Base-by-base conservation (phyloP, 805 yeast genomes). In the Starmerella vaccinii region DNA sequence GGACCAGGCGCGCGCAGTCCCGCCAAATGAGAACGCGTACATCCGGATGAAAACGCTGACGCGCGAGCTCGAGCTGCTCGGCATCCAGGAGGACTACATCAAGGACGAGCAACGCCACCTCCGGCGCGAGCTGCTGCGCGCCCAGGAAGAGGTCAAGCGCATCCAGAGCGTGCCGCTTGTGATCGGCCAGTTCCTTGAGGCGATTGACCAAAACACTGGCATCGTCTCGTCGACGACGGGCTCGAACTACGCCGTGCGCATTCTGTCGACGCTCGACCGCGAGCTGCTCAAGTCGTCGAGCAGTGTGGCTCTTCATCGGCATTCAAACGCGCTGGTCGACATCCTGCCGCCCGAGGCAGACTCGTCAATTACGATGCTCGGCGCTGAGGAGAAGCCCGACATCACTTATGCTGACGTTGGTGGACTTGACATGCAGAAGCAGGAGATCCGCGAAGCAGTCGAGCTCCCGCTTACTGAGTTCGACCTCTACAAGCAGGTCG, bases 271-370 rank as follows among this genome's bases (percentile, higher is more conserved):
- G 0, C 75, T 92, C 57, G 98, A 92, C 64, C 77, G 97, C 55
- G 98, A 94, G 69, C 74, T 90, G 58, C 77, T 92, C 63, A 92
- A 92, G 68, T 89, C 97, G 13, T 84, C 95, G 5, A 84, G 95
- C 32, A 85, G 95, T 13, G 99, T 92, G 29, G 98, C 98, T 1
- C 75, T 92, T 58, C 98, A 92, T 68, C 95, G 98, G 66, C 97
- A 94, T 71, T 90, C 97, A 12, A 94, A 94, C 65, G 97, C 98
- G 2, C 73, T 92, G 57, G 98, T 92, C 32, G 97, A 92, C 67
- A 92, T 94, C 51, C 72, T 92, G 63, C 98, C 99, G 24, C 98
- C 98, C 26, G 98, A 92, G 73, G 97, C 97, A 0, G 99, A 92
- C 64, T 88, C 97, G 1, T 82, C 92, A 33, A 92, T 92, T 58